Percentiles rank a stretch among this genome's conserved stretches.
Conservation (phyloP, 345 rosid genomes). For the Sisymbrium altissimum region DNA sequence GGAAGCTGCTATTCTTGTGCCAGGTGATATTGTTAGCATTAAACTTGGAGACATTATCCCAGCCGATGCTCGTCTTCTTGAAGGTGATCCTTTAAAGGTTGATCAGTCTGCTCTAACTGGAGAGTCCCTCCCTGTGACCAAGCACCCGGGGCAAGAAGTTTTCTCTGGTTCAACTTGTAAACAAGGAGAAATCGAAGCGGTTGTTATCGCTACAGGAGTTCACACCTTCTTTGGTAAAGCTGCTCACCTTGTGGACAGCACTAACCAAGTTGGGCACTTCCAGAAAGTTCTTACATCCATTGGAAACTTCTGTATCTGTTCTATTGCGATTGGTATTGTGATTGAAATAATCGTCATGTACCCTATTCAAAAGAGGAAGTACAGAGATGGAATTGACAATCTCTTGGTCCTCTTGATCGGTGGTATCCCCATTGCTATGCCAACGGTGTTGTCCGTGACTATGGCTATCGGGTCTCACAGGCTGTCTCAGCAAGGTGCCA, state of each 20-base stretch:
- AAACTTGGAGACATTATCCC: slow-evolving; percentile 87
- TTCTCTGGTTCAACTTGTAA: slow-evolving; percentile 44
- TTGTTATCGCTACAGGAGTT: slow-evolving; percentile 41
- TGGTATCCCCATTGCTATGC: slow-evolving; percentile 99
- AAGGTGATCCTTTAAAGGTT: slow-evolving; percentile 84
- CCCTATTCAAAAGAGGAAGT: slow-evolving; percentile 44
- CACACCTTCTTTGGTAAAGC: slow-evolving; percentile 43
- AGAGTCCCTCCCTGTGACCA: slow-evolving; percentile 69
- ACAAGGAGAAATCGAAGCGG: slow-evolving; percentile 44
- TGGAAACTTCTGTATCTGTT: slow-evolving; percentile 53
- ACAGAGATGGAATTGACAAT: slow-evolving; percentile 75
- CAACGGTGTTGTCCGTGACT: slow-evolving; percentile 79
- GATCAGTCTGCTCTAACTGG: slow-evolving; percentile 89
- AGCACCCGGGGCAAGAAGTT: slow-evolving; percentile 40
- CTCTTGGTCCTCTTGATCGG: slow-evolving; percentile 86
- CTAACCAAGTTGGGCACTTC: slow-evolving; percentile 44
- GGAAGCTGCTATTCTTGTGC: slow-evolving; percentile 42
- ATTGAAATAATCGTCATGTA: slow-evolving; percentile 48
- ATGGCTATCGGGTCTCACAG: slow-evolving; percentile 45
- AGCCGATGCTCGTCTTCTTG: slow-evolving; percentile 88
- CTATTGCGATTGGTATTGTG: slow-evolving; percentile 44
- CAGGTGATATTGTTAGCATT: slow-evolving; percentile 46
- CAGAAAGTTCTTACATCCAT: slow-evolving; percentile 49
- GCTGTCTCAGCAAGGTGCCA: slow-evolving; percentile 41
- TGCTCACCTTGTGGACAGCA: slow-evolving; percentile 46